Evolutionary conservation across 2,329 filamentous ascomycete species (phyloP).

Genomic region (Beauveria scarabaeidicola): DNA sequence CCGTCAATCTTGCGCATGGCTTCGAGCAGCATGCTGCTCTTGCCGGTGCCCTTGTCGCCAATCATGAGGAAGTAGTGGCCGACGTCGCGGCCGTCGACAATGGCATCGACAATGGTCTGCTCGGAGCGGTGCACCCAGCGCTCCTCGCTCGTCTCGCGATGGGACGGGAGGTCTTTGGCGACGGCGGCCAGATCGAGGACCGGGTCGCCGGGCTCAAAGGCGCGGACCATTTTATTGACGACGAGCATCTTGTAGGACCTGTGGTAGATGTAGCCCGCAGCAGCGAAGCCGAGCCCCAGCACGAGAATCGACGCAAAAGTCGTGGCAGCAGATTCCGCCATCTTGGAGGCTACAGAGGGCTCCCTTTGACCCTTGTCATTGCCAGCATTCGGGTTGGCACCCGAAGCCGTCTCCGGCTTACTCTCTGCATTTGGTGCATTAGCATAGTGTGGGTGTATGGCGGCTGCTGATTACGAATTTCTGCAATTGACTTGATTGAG

Average conservation of each 20-base stretch:
- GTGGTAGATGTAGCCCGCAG: slow-evolving; percentile 71
- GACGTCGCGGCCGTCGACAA: slow-evolving; percentile 61
- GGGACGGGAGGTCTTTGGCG: slow-evolving; percentile 45
- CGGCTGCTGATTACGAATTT: neutral
- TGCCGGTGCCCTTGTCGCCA: slow-evolving; percentile 93
- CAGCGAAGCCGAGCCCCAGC: slow-evolving; percentile 54
- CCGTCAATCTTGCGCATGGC: slow-evolving; percentile 90
- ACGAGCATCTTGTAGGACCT: slow-evolving; percentile 83
- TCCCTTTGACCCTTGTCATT: slow-evolving; percentile 16
- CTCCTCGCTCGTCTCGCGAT: slow-evolving; percentile 30
- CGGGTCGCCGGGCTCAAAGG: slow-evolving; percentile 86
- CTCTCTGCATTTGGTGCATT: neutral
- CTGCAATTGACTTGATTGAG: neutral
- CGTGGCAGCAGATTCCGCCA: slow-evolving; percentile 66
- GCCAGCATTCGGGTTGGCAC: neutral
- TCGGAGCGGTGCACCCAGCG: slow-evolving; percentile 77
- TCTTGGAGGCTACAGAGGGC: slow-evolving; percentile 44
- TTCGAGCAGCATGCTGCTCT: slow-evolving; percentile 91
- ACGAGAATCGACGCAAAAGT: slow-evolving; percentile 68
- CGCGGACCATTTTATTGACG: slow-evolving; percentile 83
- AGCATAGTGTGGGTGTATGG: neutral
- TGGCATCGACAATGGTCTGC: slow-evolving; percentile 72
- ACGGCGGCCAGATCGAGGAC: slow-evolving; percentile 71
- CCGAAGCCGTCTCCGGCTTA: neutral
- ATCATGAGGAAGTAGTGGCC: slow-evolving; percentile 90